phyloP scores from a whole-genome alignment of 768 basidiomycete genomes.

The Rhodocollybia butyracea region DNA sequence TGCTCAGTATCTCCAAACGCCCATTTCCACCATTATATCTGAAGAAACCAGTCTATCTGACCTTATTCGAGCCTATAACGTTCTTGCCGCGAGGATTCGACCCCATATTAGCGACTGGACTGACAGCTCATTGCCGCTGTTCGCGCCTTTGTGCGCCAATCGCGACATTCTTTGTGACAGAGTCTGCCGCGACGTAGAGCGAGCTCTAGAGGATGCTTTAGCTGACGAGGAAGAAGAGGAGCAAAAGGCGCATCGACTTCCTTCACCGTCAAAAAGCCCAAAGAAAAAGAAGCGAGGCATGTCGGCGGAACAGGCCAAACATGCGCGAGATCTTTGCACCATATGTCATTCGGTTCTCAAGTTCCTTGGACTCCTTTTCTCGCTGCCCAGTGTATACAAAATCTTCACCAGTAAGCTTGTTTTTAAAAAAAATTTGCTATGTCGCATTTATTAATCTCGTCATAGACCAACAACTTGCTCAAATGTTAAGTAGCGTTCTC shows the following conservation, averaged over 20 bases:
- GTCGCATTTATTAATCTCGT: constrained; percentile 1
- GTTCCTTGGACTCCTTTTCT: constrained; percentile 58
- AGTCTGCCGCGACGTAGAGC: constrained; percentile 65
- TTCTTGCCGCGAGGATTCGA: constrained; percentile 65
- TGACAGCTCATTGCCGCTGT: constrained; percentile 67
- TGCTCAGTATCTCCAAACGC: constrained; percentile 59
- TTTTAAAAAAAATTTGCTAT: constrained; percentile 10
- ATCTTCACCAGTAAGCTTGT: constrained; percentile 57
- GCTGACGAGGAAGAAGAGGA: constrained; percentile 26
- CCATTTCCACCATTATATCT: constrained; percentile 58
- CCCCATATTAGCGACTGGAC: constrained; percentile 40
- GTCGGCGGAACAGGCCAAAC: constrained; percentile 74
- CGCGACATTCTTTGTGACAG: constrained; percentile 48
- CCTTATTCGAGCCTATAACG: constrained; percentile 71
- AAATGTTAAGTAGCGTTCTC: constrained; percentile 60
- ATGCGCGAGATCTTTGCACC: constrained; percentile 76
- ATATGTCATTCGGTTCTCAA: constrained; percentile 69
- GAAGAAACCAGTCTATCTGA: constrained; percentile 45
- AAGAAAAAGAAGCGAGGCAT: constrained; percentile 66
- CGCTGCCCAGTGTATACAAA: constrained; percentile 52
- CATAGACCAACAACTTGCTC: constrained; percentile 55
- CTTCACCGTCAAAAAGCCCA: constrained; percentile 71
- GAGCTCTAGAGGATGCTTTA: constrained; percentile 60
- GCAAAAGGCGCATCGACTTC: constrained; percentile 36
- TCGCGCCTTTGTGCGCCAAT: constrained; percentile 64